phyloP scores from a whole-genome alignment of 2,329 filamentous ascomycete genomes.

The Exophiala xenobiotica region DNA sequence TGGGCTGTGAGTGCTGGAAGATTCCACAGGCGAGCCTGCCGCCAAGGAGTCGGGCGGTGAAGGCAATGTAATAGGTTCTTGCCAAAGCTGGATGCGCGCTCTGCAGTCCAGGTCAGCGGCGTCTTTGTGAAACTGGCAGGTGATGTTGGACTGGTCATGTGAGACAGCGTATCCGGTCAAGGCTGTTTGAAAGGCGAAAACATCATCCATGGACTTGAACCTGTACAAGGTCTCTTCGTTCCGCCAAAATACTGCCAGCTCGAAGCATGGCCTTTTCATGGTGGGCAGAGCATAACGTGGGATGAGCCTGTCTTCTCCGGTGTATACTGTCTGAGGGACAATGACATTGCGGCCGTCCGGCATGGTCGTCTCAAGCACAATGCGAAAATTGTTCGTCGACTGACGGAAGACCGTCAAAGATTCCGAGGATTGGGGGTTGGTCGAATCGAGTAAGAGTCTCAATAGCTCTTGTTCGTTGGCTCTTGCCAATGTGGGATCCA shows the following conservation, averaged over 20 bases:
- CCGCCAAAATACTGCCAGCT: constrained; percentile 9
- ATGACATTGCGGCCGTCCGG: constrained; percentile 1
- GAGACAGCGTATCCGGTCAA: constrained; percentile 11
- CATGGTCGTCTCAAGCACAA: constrained; percentile 3
- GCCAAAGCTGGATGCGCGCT: constrained; percentile 7
- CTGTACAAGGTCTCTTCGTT: constrained; percentile 5
- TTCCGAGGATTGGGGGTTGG: not conserved
- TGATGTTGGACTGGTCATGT: constrained; percentile 5
- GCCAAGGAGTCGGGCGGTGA: not conserved
- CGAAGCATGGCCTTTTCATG: not conserved
- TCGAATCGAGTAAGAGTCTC: constrained; percentile 3
- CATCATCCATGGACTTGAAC: constrained; percentile 3
- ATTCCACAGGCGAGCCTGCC: constrained; percentile 1
- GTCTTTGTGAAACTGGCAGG: constrained; percentile 7
- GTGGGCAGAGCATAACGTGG: constrained; percentile 12
- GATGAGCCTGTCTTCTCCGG: constrained; percentile 6
- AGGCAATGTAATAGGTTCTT: constrained; percentile 4
- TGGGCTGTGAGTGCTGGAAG: constrained; percentile 4
- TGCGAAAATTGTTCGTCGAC: constrained; percentile 2
- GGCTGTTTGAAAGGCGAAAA: constrained; percentile 6
- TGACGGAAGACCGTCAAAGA: constrained; percentile 6
- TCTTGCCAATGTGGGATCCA: not conserved
- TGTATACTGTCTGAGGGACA: constrained; percentile 6
- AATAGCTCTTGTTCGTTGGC: constrained; percentile 10
- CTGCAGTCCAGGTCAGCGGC: constrained; percentile 6